Percentiles rank a stretch among this genome's conserved stretches.
phyloP scores from a whole-genome alignment of 331 rosid species.

The Spiraea crenata region DNA sequence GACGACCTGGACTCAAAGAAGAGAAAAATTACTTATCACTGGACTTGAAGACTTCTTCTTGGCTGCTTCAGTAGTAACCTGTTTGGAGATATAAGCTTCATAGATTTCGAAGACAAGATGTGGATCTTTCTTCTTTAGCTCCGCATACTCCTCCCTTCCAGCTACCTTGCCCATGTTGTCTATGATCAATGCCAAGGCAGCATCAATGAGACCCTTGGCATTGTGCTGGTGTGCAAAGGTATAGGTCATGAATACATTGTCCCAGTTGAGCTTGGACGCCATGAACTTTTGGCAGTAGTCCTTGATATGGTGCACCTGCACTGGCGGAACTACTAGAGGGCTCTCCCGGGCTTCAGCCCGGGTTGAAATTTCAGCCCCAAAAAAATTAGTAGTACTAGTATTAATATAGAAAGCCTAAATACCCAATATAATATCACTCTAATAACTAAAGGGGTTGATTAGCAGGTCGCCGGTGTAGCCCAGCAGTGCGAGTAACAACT shows the following conservation, averaged over 20 bases:
- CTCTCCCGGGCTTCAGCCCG: no score
- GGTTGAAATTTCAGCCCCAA: no score
- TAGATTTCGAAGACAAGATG: constrained; percentile 69
- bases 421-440: no score
- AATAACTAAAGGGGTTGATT: no score
- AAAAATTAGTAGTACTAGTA: no score
- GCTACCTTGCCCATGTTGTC: constrained; percentile 65
- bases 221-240: constrained; percentile 68
- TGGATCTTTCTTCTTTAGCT: constrained; percentile 62
- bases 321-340: constrained; percentile 37
- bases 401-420: no score
- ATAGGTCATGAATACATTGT: constrained; percentile 51
- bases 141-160: constrained; percentile 47
- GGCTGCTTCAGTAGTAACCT: constrained; percentile 48
- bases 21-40: no score
- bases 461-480: no score
- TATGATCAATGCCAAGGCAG: constrained; percentile 52
- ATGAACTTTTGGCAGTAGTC: constrained; percentile 60
- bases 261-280: constrained; percentile 61
- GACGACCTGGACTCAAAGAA: no score
- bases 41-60: constrained; percentile 17
- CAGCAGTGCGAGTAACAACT: no score
- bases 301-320: constrained; percentile 39
- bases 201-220: constrained; percentile 44
- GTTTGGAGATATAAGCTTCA: constrained; percentile 67